Percentiles rank a stretch among this genome's conserved stretches.
These are phyloP conservation scores for Sclerotinia glacialis DNA, from an alignment of 2,329 filamentous ascomycete species.

Conservation along the genomic window DNA sequence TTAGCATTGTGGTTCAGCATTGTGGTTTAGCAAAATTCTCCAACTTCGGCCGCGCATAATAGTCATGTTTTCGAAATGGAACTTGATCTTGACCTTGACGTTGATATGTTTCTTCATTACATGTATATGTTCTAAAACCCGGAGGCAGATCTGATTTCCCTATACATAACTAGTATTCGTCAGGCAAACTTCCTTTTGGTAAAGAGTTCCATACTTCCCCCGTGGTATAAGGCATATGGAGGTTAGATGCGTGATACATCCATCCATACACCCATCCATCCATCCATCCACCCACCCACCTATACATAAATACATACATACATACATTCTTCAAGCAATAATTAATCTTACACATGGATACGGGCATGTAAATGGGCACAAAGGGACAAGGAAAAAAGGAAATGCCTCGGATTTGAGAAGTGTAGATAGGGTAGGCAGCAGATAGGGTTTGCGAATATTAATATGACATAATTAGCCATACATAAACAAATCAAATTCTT, in stretches of 20 bases:
- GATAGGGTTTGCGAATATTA: not conserved
- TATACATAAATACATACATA: too few relatives aligned
- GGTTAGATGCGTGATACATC: not conserved
- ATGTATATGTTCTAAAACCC: not conserved
- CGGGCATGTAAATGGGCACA: not conserved
- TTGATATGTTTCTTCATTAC: not conserved
- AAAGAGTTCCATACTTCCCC: not conserved
- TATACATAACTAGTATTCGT: not conserved
- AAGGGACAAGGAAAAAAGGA: not conserved
- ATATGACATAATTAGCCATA: too few relatives aligned
- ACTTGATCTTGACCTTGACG: not conserved
- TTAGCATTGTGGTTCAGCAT: constrained; percentile 1
- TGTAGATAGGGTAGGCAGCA: not conserved
- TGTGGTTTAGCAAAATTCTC: not conserved
- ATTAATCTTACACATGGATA: not conserved
- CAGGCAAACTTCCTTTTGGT: not conserved
- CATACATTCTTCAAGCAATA: not conserved
- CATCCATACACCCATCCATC: too few relatives aligned
- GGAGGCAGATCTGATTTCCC: not conserved
- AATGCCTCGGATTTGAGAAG: not conserved
- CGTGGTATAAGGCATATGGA: not conserved
- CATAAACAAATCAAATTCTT: not conserved
- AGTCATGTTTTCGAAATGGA: not conserved
- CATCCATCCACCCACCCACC: too few relatives aligned
- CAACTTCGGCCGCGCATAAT: not conserved